Evolutionary conservation across 1,284 basidiomycete species (phyloP), one percentile per base, ranked within the genome.

Genomic region (Erythrobasidium hasegawianum): DNA sequence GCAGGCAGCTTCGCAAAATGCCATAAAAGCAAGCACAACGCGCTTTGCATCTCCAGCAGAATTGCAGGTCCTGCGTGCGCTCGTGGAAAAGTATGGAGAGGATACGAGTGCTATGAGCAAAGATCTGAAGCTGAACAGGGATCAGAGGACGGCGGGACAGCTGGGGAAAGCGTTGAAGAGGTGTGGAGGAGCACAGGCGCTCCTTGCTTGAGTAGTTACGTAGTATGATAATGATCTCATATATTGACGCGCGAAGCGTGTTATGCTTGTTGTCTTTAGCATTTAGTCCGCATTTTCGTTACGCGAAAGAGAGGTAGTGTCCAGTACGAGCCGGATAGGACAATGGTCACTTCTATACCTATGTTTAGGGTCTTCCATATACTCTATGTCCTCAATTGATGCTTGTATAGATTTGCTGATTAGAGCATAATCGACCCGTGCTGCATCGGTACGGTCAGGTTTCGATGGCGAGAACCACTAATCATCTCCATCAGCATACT

Each of bases 81-180:
- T 97, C 39, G 84, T 91, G 11, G 76, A 78, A 43, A 87, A 84
- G 76, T 81, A 97, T 78, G 88, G 86, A 0, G 79, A 81, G 43
- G 87, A 97, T 78, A 79, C 86, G 20, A 83, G 84, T 26, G 81
- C 78, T 43, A 96, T 96, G 91, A 85, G 86, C 11, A 81, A 81
- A 70, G 94, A 97, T 79, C 79, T 84, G 70, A 86, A 82, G 77
- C 77, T 88, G 69, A 97, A 98, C 75, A 79, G 84, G 22, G 87
- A 86, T 78, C 95, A 97, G 79, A 86, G 87, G 76, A 97, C 93
- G 2, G 82, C 81, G 39, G 94, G 91, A 16, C 86, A 94, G 79
- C 79, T 98, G 74, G 82, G 76, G 73, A 74, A 81, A 49, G 68
- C 71, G 1, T 52, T 67, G 13, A 41, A 38, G 24, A 39, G 64